These are phyloP conservation scores for Schizosaccharomyces lindneri DNA, from an alignment of 805 yeast species.

Conservation along the genomic window DNA sequence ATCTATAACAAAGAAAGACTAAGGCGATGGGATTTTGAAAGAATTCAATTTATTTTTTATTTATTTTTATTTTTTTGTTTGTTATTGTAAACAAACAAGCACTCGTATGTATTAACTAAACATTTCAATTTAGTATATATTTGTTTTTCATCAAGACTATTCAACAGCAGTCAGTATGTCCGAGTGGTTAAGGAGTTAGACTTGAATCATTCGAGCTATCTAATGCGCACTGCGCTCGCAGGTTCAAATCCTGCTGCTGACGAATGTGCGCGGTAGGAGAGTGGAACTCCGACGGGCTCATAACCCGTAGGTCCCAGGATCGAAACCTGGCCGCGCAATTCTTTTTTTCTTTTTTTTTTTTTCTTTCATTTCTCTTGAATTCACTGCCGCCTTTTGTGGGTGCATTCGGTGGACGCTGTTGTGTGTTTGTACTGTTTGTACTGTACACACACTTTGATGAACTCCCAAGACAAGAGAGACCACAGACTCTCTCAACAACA, in stretches of 20 bases:
- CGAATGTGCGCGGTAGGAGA: neutral
- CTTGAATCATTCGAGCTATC: neutral
- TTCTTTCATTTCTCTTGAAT: neutral
- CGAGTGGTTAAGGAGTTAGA: neutral
- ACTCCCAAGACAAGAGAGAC: no score
- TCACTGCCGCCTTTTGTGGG: neutral
- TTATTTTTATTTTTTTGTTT: no score
- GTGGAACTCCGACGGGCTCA: constrained; percentile 1
- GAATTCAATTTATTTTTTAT: no score
- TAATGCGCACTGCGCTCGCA: constrained; percentile 1
- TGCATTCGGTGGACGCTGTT: no score
- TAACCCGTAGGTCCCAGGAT: neutral
- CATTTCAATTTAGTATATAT: no score
- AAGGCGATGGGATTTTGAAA: no score
- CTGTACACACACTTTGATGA: no score
- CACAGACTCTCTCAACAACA: no score
- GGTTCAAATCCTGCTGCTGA: constrained; percentile 2
- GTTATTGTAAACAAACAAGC: no score
- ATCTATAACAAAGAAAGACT: no score
- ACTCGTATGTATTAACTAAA: no score
- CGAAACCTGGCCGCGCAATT: neutral
- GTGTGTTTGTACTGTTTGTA: no score
- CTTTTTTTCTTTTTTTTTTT: neutral
- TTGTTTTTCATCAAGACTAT: neutral
- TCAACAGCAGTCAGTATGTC: neutral